Base-by-base conservation (phyloP, 1,139 yeast species). In the Arxiozyma slooffiae region DNA sequence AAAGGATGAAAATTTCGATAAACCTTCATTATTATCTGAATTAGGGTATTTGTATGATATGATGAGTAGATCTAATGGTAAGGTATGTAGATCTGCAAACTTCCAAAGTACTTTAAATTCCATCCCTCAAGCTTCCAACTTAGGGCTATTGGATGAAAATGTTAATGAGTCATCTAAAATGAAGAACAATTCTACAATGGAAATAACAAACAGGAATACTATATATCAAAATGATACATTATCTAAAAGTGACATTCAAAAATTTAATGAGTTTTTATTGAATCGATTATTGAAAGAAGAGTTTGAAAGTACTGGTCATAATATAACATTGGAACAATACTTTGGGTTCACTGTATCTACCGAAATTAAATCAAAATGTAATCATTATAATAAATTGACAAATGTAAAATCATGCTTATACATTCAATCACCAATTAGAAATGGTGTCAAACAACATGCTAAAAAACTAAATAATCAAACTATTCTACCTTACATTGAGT, bases 21-120 rank as follows among this genome's bases (percentile, higher is more conserved):
- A 68, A 40, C 65, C 80, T 40, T 75, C 84, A 11, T 65, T 90
- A 8, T 67, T 89, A 38, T 81, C 85, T 50, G 97, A 94, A 62
- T 70, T 90, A 47, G 98, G 96, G 0, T 87, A 89, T 55, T 70
- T 94, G 18, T 87, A 81, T 68, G 97, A 94, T 61, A 92, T 92
- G 98, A 76, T 92, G 70, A 75, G 76, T 48, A 87, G 87, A 63
- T 89, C 96, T 0, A 71, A 77, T 24, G 94, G 95, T 0, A 75
- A 77, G 11, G 59, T 64, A 3, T 62, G 67, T 49, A 56, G 67
- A 26, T 55, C 69, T 9, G 52, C 61, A 7, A 64, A 92, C 62
- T 89, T 92, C 67, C 76, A 79, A 66, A 62, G 71, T 62, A 54
- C 74, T 46, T 63, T 83, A 53, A 72, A 73, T 51, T 69, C 77